Conservation (phyloP, 2,329 filamentous ascomycete species). For the Monilinia vaccinii-corymbosi region DNA sequence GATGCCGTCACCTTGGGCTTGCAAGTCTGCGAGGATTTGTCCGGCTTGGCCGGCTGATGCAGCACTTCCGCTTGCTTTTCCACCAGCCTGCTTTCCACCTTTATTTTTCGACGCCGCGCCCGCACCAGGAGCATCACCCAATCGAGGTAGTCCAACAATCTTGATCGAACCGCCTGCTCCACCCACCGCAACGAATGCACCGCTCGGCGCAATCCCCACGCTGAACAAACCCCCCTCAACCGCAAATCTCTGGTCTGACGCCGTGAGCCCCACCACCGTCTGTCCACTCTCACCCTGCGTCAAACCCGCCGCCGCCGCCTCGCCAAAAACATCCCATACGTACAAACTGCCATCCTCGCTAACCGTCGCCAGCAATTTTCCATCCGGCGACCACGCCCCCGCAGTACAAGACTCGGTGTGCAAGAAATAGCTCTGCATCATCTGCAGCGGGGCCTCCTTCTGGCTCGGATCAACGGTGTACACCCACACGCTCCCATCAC, state of each 20-base stretch:
- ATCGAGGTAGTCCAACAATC: constrained; percentile 71
- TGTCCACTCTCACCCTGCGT: constrained; percentile 46
- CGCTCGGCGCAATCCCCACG: constrained; percentile 71
- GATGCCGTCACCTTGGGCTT: constrained; percentile 69
- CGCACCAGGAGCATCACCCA: constrained; percentile 23
- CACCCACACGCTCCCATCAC: constrained; percentile 90
- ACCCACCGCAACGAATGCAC: constrained; percentile 73
- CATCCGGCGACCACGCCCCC: constrained; percentile 83
- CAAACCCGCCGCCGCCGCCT: constrained; percentile 41
- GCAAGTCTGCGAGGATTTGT: constrained; percentile 72
- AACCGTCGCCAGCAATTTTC: constrained; percentile 77
- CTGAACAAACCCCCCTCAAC: constrained; percentile 89
- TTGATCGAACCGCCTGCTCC: constrained; percentile 81
- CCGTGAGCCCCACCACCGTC: constrained; percentile 67
- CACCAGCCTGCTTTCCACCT: constrained; percentile 29
- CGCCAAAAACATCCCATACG: constrained; percentile 61
- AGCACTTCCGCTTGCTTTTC: constrained; percentile 33
- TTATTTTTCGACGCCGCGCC: constrained; percentile 21
- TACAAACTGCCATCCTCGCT: constrained; percentile 82
- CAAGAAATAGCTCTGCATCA: constrained; percentile 86
- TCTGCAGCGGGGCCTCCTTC: constrained; percentile 55
- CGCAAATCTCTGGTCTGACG: constrained; percentile 78
- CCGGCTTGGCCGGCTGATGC: constrained; percentile 45
- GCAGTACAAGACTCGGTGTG: constrained; percentile 83
- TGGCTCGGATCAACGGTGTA: constrained; percentile 72